Evolutionary conservation across 768 basidiomycete genomes (phyloP).

Genomic region (Boletus barrowsii): DNA sequence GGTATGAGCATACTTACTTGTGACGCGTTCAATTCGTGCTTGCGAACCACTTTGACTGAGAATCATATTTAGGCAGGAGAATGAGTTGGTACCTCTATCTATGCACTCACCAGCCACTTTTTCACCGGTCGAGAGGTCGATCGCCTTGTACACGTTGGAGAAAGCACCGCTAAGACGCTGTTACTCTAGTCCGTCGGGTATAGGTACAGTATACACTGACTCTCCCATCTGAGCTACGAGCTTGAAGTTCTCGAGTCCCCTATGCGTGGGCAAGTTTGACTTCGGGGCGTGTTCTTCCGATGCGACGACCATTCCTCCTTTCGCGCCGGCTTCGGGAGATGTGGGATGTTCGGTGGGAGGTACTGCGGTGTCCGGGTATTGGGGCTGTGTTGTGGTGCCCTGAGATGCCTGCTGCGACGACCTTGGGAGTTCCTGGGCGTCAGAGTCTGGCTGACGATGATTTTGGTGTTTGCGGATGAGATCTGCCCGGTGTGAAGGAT

Average conservation of each 20-base stretch:
- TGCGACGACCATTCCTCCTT: constrained; percentile 47
- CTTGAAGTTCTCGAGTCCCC: constrained; percentile 77
- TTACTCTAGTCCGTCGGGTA: constrained; percentile 11
- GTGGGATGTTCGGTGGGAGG: constrained; percentile 35
- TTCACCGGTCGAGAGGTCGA: constrained; percentile 68
- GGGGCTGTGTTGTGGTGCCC: constrained; percentile 33
- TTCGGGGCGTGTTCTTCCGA: constrained; percentile 72
- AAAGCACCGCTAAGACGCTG: constrained; percentile 75
- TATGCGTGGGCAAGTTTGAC: constrained; percentile 79
- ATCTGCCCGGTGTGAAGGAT: constrained; percentile 41
- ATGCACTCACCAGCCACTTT: constrained; percentile 72
- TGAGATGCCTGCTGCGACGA: constrained; percentile 17
- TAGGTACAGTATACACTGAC: constrained; percentile 46
- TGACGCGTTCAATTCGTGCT: constrained; percentile 84
- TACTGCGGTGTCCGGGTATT: constrained; percentile 36
- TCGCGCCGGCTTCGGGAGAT: constrained; percentile 14
- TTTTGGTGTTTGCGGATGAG: constrained; percentile 78
- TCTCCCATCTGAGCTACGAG: constrained; percentile 90
- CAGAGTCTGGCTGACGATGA: constrained; percentile 41
- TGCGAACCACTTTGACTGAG: constrained; percentile 90
- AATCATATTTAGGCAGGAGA: constrained; percentile 11
- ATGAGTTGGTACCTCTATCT: background rate
- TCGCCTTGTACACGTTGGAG: constrained; percentile 96
- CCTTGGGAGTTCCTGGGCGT: constrained; percentile 25
- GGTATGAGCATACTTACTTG: constrained; percentile 64